A percentile compares a stretch with the other conserved stretches of the same genome.
These are phyloP conservation scores for Penicillium sp. DNA, from an alignment of 2,329 filamentous ascomycete genomes.

Conservation along the genomic window DNA sequence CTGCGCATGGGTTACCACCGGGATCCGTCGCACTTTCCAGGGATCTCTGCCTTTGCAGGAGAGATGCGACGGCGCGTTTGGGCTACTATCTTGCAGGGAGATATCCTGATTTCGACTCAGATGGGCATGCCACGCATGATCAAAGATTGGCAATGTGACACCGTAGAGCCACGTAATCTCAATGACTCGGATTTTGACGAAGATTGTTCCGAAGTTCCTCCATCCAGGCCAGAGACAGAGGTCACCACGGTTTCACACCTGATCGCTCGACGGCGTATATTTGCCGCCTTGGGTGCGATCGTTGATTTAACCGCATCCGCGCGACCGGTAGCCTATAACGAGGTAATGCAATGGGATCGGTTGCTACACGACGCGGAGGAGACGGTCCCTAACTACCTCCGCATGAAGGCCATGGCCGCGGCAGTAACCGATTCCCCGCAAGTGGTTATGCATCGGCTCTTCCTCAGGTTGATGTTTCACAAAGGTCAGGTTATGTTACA, in stretches of 20 bases:
- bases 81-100: conserved; percentile 47
- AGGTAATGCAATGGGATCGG: not conserved
- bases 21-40: conserved; percentile 49
- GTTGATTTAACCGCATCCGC: not conserved
- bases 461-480: conserved; percentile 20
- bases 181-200: conserved; percentile 56
- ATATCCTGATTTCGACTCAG: conserved; percentile 58
- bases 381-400: conserved; percentile 13
- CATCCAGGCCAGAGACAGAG: conserved; percentile 40
- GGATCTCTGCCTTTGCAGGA: conserved; percentile 51
- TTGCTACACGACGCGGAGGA: not conserved
- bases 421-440: conserved; percentile 21
- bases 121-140: conserved; percentile 60
- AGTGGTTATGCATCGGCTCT: conserved; percentile 21
- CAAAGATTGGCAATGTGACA: conserved; percentile 55
- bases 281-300: not conserved
- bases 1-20: conserved; percentile 60
- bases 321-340: not conserved
- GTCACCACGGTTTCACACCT: not conserved
- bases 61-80: conserved; percentile 47
- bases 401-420: conserved; percentile 17
- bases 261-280: not conserved
- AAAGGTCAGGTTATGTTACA: conserved; percentile 24
- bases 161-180: conserved; percentile 53
- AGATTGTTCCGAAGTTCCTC: conserved; percentile 46